Evolutionary conservation across 1,284 basidiomycete species (phyloP).

Genomic region (Moesziomyces sp.): DNA sequence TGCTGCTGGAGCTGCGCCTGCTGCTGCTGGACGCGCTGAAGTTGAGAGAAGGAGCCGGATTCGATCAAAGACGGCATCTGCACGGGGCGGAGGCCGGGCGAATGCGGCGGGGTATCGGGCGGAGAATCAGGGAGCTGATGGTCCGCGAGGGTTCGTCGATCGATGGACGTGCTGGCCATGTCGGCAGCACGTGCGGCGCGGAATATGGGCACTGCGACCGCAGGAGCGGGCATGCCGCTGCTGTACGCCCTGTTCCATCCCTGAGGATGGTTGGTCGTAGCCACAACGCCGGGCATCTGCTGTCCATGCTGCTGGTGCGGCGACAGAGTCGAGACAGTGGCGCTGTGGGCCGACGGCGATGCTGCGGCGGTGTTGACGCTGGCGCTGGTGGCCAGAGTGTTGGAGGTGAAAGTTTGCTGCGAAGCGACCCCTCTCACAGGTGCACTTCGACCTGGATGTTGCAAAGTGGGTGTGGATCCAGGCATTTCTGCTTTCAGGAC

Average conservation of each 20-base stretch:
- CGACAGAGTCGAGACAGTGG: background rate
- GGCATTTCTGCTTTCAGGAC: conserved; percentile 60
- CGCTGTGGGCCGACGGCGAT: background rate
- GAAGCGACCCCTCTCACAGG: conserved; percentile 63
- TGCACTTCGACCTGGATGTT: conserved; percentile 56
- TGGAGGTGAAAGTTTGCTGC: conserved; percentile 32
- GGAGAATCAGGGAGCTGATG: conserved; percentile 48
- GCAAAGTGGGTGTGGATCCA: conserved; percentile 37
- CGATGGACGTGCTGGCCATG: background rate
- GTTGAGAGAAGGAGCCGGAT: conserved; percentile 8
- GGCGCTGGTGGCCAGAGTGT: background rate
- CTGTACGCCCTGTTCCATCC: conserved; percentile 40
- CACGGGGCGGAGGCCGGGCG: conserved; percentile 28
- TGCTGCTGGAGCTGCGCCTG: conserved; percentile 1
- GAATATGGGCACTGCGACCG: conserved; percentile 46
- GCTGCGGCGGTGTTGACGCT: background rate
- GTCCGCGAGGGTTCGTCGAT: conserved; percentile 10
- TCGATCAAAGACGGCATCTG: conserved; percentile 16
- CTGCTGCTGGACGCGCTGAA: conserved; percentile 7
- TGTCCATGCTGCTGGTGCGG: conserved; percentile 1
- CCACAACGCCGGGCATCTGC: background rate
- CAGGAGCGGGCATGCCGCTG: conserved; percentile 46
- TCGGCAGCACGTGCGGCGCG: conserved; percentile 20
- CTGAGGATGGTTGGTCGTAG: background rate
- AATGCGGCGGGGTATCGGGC: conserved; percentile 52